Evolutionary conservation across 1,284 basidiomycete genomes (phyloP), one percentile per base, ranked within the genome.

Genomic region (Marasmius oreades): DNA sequence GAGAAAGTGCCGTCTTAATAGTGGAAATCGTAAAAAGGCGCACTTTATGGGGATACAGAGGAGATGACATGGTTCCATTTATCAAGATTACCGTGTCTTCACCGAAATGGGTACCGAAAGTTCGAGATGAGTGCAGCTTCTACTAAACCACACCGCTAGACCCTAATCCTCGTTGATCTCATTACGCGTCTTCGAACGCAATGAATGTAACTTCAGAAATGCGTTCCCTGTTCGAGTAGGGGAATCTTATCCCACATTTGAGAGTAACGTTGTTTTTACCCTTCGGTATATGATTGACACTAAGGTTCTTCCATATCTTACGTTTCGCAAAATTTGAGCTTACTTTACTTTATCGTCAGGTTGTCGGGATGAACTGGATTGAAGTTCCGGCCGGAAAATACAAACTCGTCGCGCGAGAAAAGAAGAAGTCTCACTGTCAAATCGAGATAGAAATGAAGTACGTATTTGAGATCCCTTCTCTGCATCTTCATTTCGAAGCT

Each of bases 351-450:
- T 44, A 39, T 56, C 51, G 36, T 7, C 61, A 95, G 92, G 84
- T 98, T 22, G 87, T 95, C 44, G 95, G 95, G 3, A 98, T 98
- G 95, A 98, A 96, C 68, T 98, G 95, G 95, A 88, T 98, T 42
- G 93, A 97, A 70, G 75, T 94, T 18, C 89, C 90, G 1, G 85
- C 87, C 1, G 90, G 91, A 1, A 85, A 84, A 63, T 98, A 97
- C 66, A 76, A 77, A 16, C 63, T 95, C 8, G 60, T 87, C 16
- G 64, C 78, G 0, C 75, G 72, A 7, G 75, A 77, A 31, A 77
- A 79, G 31, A 90, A 86, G 67, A 79, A 80, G 44, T 95, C 94
- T 0, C 79, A 80, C 42, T 97, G 93, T 69, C 95, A 98, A 67
- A 80, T 96, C 11, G 95, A 98, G 69, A 71, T 97, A 37, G 82